Percentiles rank a stretch among this genome's conserved stretches.
These are phyloP conservation scores for Kazachstania viticola DNA, from an alignment of 805 yeast species.

Conservation along the genomic window DNA sequence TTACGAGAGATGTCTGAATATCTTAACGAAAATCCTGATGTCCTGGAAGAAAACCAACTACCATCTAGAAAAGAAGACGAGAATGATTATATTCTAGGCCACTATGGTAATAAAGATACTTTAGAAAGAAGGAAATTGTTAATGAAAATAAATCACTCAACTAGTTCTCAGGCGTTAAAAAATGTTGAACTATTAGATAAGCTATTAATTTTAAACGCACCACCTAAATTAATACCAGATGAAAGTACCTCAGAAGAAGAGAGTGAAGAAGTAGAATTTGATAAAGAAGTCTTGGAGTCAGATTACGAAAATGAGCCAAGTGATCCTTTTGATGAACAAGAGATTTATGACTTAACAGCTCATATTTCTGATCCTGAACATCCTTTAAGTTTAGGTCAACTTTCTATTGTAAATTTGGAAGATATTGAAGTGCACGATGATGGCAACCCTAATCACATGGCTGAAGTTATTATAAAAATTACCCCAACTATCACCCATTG, in stretches of 20 bases:
- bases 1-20: slow-evolving; percentile 56
- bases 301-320: slow-evolving; percentile 18
- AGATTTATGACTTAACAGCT: slow-evolving; percentile 75
- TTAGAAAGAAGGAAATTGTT: slow-evolving; percentile 17
- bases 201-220: slow-evolving; percentile 12
- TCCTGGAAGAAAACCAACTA: slow-evolving; percentile 60
- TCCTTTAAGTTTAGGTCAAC: slow-evolving; percentile 86
- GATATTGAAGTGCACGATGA: slow-evolving; percentile 66
- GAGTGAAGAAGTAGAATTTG: slow-evolving; percentile 2
- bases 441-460: slow-evolving; percentile 41
- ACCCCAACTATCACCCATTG: slow-evolving; percentile 98
- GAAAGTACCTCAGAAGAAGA: slow-evolving; percentile 5
- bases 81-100: slow-evolving; percentile 13
- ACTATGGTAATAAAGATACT: slow-evolving; percentile 7
- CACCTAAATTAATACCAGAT: slow-evolving; percentile 17
- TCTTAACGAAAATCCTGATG: slow-evolving; percentile 84
- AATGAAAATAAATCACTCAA: slow-evolving; percentile 17
- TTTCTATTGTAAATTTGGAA: slow-evolving; percentile 78
- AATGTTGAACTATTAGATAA: slow-evolving; percentile 23
- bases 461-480: slow-evolving; percentile 68
- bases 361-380: slow-evolving; percentile 94
- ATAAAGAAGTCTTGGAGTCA: too few species aligned
- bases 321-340: slow-evolving; percentile 80
- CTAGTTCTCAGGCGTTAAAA: slow-evolving; percentile 16
- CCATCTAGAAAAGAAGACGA: slow-evolving; percentile 48